Evolutionary conservation across 1,284 basidiomycete genomes (phyloP), one percentile per base, ranked within the genome.

Genomic region (Irpex rosettiformis): DNA sequence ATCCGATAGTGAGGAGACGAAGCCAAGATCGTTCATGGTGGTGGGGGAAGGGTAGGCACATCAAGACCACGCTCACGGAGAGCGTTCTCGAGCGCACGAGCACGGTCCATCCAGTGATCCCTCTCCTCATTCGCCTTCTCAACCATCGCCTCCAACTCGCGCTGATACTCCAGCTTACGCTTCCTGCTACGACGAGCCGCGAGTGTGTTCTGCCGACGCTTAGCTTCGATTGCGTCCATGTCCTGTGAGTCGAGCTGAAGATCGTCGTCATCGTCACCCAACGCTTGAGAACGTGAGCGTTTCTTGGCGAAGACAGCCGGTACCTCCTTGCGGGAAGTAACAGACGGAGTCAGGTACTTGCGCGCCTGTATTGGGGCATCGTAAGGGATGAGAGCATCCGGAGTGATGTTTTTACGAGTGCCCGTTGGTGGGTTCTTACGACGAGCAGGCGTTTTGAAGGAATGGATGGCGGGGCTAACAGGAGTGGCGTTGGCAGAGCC

Each of bases 181-280:
- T 85, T 85, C 5, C 91, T 78, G 64, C 82, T 85, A 57, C 88
- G 81, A 6, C 91, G 79, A 42, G 91, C 91, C 0, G 91, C 91
- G 11, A 93, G 71, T 1, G 91, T 93, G 71, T 93, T 93, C 70
- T 89, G 86, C 2, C 87, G 79, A 47, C 91, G 81, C 79, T 93
- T 93, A 24, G 78, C 78, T 71, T 87, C 88, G 64, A 93, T 91
- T 57, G 84, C 82, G 62, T 86, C 80, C 64, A 80, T 70, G 69
- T 84, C 86, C 58, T 74, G 73, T 51, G 75, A 73, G 8, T 72
- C 71, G n/a, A 75, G 64, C 22, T 48, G 61, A 24, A 65, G 64
- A 28, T 71, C 69, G 61, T 80, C 73, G 40, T 77, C 78, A 25
- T 86, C 86, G 8, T 83, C 82, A 6, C 76, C 83, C 33, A 82